Percentiles rank a stretch among this genome's conserved stretches.
phyloP scores from a whole-genome alignment of 371 early-diverging fungal genomes.

The Gilbertella persicaria region DNA sequence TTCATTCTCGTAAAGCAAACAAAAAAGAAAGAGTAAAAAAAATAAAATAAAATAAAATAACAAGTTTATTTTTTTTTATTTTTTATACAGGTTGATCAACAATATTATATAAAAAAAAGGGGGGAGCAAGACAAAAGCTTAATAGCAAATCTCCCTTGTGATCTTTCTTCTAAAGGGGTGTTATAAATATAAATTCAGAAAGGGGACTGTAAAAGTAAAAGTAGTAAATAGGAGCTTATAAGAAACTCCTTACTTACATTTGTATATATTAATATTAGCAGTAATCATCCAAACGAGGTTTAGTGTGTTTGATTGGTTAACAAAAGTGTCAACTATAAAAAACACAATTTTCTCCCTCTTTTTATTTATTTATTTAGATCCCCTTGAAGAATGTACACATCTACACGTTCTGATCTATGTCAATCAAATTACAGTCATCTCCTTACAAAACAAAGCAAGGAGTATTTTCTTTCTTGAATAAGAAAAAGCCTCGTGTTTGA shows the following conservation, averaged over 20 bases:
- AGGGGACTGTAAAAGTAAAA: neutral
- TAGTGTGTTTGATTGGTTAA: neutral
- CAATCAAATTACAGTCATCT: neutral
- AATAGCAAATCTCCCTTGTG: too few species aligned
- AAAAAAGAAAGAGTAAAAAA: conserved; percentile 3
- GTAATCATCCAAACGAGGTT: neutral
- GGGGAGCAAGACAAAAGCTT: too few species aligned
- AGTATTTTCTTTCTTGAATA: neutral
- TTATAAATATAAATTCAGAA: too few species aligned
- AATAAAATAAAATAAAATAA: too few species aligned
- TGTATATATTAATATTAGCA: neutral
- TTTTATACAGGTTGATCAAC: too few species aligned
- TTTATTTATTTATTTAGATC: too few species aligned
- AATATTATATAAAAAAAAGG: too few species aligned
- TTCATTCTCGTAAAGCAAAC: neutral
- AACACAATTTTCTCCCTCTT: neutral
- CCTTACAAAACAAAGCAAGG: neutral
- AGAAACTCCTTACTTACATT: neutral
- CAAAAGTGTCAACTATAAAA: neutral
- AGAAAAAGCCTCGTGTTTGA: neutral
- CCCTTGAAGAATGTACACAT: neutral
- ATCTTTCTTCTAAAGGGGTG: too few species aligned
- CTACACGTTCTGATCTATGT: neutral
- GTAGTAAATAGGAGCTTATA: neutral
- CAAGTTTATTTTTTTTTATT: too few species aligned